Conservation (phyloP, 2,329 filamentous ascomycete genomes). For the Corinectria fuckeliana region DNA sequence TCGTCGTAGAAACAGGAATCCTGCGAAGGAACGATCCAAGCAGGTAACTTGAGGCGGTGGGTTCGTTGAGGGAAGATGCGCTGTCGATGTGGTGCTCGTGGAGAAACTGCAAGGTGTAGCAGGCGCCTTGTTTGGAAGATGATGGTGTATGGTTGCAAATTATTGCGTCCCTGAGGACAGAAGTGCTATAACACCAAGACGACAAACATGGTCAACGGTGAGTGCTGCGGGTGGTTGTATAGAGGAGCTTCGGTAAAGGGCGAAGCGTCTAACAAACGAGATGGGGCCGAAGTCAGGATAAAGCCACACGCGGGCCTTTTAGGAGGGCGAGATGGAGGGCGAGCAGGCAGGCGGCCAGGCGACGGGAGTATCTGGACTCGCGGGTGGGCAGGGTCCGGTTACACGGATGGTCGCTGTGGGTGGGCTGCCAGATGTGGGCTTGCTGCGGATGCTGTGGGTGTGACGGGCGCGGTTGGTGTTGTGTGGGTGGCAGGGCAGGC, state of each 20-base stretch:
- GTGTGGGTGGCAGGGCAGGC: slow-evolving; percentile 24
- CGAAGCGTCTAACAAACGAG: slow-evolving; percentile 20
- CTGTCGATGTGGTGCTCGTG: background rate
- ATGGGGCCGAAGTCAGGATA: slow-evolving; percentile 30
- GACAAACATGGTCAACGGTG: slow-evolving; percentile 43
- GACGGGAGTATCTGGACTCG: slow-evolving; percentile 28
- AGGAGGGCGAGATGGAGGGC: slow-evolving; percentile 31
- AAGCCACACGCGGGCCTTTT: slow-evolving; percentile 36
- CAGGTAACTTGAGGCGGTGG: background rate
- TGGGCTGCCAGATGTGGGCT: slow-evolving; percentile 24
- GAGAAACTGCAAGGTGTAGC: no score
- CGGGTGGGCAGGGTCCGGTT: slow-evolving; percentile 35
- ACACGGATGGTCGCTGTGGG: slow-evolving; percentile 31
- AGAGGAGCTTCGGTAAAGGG: slow-evolving; percentile 14
- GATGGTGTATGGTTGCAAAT: slow-evolving; percentile 17
- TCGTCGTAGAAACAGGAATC: slow-evolving; percentile 9
- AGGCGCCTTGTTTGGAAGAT: slow-evolving; percentile 13
- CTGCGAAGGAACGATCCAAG: slow-evolving; percentile 10
- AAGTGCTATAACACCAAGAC: slow-evolving; percentile 45
- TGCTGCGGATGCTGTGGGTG: slow-evolving; percentile 21
- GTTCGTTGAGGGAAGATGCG: background rate
- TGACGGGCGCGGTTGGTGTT: slow-evolving; percentile 14
- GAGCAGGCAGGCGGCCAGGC: slow-evolving; percentile 17
- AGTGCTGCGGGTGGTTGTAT: slow-evolving; percentile 21
- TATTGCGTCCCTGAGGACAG: slow-evolving; percentile 49